Base-by-base conservation (phyloP, 2,329 filamentous ascomycete genomes). In the Xylaria multiplex region DNA sequence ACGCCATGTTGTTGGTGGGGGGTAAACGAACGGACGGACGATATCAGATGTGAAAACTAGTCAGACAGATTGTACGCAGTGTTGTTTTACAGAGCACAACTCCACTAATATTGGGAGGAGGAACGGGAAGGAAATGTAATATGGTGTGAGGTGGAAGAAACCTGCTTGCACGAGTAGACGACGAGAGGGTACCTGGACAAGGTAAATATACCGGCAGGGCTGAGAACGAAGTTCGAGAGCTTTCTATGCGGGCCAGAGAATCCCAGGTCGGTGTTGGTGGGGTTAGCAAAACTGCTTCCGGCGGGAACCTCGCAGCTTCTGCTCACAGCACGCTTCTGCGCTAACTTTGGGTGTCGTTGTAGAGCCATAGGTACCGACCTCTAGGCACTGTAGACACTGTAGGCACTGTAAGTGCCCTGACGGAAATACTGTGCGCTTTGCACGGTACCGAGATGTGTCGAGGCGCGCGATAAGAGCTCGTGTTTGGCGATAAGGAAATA, bases 1-100 rank as follows among this genome's bases (percentile, higher is more conserved):
- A 86, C 75, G 86, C 81, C 86, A 88, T 89, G 60, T 63, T 70
- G 67, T 62, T 54, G 50, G 54, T 49, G 46, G 48, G 57, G 65
- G 54, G 16, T 8, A 27, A 27, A 19, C 3, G 43, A 62, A 50
- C 55, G 42, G 56, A 32, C 53, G 16, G 56, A 32, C 53, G 16
- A 57, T 55, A 16, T 16, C 27, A 24, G 16, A 22, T 42, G 13
- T 9, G 24, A 27, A 42, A 35, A 22, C 30, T 27, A 5, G 35
- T 24, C 37, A 11, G 24, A 37, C 13, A 46, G 45, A n/a, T 35
- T 50, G 3, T 24, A 61, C 37, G 42, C 55, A 48, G 40, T 24
- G 35, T 30, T 49, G 24, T n/a, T 52, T 22, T 32, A 35, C 22
- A 16, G n/a, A 22, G 45, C 9, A 62, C 43, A 9, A 55, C 27